Conservation (phyloP, 2,329 filamentous ascomycete genomes). For the Clonostachys solani region DNA sequence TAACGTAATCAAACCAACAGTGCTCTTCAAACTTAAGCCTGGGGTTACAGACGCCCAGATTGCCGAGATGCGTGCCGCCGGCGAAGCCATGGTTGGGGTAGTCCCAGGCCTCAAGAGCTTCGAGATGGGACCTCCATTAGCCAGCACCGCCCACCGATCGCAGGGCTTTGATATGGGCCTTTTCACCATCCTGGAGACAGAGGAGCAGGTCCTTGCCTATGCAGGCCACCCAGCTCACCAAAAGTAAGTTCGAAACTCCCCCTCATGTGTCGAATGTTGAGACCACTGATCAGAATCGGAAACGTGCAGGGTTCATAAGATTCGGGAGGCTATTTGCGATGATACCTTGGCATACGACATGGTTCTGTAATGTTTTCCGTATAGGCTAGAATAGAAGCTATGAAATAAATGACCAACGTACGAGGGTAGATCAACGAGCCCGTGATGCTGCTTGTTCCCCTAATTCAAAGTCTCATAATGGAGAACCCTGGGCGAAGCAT, state of each 20-base stretch:
- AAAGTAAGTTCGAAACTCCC: not conserved
- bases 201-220: constrained; percentile 8
- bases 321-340: constrained; percentile 5
- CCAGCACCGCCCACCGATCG: constrained; percentile 6
- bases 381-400: no score
- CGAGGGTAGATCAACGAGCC: no score
- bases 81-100: constrained; percentile 59
- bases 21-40: constrained; percentile 8
- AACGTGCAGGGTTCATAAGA: constrained; percentile 3
- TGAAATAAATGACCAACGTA: no score
- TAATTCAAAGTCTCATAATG: no score
- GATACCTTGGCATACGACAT: constrained; percentile 9
- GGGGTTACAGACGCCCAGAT: constrained; percentile 44
- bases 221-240: constrained; percentile 9
- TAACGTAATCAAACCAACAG: not conserved
- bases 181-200: constrained; percentile 9
- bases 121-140: constrained; percentile 48
- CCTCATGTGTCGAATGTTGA: no score
- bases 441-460: no score
- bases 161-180: constrained; percentile 9
- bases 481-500: no score
- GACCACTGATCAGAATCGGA: not conserved
- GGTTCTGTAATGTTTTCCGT: not conserved
- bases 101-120: constrained; percentile 64
- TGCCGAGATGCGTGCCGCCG: constrained; percentile 68